Conservation (phyloP, 257 asterid species). For the Solanum pinnatisectum region DNA sequence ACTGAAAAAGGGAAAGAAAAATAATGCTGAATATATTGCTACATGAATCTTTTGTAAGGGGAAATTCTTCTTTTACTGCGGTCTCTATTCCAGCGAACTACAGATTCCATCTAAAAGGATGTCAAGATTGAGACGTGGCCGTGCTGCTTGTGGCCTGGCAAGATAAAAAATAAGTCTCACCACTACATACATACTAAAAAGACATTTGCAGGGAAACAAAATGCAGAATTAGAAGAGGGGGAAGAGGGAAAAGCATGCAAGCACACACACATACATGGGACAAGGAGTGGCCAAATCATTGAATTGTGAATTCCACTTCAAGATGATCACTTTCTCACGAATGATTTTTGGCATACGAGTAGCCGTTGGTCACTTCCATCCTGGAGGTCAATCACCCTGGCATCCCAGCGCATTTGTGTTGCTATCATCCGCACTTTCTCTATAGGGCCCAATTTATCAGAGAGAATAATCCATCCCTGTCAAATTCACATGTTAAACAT, state of each 20-base stretch:
- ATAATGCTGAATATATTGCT: conserved; percentile 35
- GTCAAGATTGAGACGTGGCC: conserved; percentile 1
- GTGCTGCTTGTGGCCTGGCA: background rate
- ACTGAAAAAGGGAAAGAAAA: background rate
- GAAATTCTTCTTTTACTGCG: conserved; percentile 18
- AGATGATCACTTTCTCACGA: conserved; percentile 53
- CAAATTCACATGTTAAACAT: background rate
- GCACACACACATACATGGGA: background rate
- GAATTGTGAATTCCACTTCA: conserved; percentile 6
- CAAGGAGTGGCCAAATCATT: conserved; percentile 19
- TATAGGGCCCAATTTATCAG: conserved; percentile 54
- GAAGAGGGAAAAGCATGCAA: background rate
- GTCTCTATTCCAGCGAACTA: conserved; percentile 24
- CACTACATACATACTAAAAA: background rate
- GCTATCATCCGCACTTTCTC: conserved; percentile 56
- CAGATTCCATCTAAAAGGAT: conserved; percentile 23
- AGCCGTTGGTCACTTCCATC: conserved; percentile 82
- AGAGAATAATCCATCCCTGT: conserved; percentile 86
- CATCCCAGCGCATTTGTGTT: conserved; percentile 82
- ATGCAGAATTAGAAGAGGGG: background rate
- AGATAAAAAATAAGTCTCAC: background rate
- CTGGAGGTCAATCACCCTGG: conserved; percentile 77
- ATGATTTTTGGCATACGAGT: conserved; percentile 84
- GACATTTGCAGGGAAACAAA: background rate
- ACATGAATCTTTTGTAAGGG: conserved; percentile 32